Percentiles rank a stretch among this genome's conserved stretches.
Evolutionary conservation across 495 filamentous ascomycete genomes (phyloP).

Genomic region (Aspergillus ellipticus): DNA sequence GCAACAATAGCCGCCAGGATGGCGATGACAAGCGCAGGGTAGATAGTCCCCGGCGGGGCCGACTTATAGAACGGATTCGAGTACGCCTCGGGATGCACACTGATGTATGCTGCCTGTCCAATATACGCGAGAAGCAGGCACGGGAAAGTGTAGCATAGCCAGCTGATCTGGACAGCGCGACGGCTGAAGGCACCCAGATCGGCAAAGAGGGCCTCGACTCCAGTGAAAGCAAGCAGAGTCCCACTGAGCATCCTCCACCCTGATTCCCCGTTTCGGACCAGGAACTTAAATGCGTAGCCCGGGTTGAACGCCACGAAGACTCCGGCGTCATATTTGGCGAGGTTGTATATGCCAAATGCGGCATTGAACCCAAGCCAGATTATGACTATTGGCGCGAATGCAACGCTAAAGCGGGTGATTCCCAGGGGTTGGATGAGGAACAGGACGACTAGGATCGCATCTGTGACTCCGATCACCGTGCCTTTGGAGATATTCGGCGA

Average conservation of each 20-base stretch:
- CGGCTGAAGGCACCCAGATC: conserved; percentile 66
- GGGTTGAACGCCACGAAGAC: conserved; percentile 70
- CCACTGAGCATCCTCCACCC: conserved; percentile 69
- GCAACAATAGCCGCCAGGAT: conserved; percentile 70
- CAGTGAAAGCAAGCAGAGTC: conserved; percentile 67
- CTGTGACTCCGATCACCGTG: conserved; percentile 63
- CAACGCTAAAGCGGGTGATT: conserved; percentile 56
- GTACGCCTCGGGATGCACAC: conserved; percentile 54
- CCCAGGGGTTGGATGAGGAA: conserved; percentile 71
- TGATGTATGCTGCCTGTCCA: conserved; percentile 72
- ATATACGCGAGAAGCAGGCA: conserved; percentile 69
- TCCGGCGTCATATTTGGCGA: conserved; percentile 57
- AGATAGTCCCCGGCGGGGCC: conserved; percentile 62
- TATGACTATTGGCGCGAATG: conserved; percentile 71
- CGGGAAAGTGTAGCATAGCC: conserved; percentile 61
- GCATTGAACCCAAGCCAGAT: conserved; percentile 69
- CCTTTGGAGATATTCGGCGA: conserved; percentile 32
- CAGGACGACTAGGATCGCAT: conserved; percentile 64
- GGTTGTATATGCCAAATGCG: conserved; percentile 66
- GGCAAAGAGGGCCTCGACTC: conserved; percentile 71
- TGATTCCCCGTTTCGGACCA: conserved; percentile 55
- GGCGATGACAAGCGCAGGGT: conserved; percentile 60
- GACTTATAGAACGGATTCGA: conserved; percentile 70
- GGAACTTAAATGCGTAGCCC: conserved; percentile 57
- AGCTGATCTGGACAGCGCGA: conserved; percentile 60